phyloP scores from a whole-genome alignment of 1,139 yeast genomes.

The Suhomyces chickasaworum region DNA sequence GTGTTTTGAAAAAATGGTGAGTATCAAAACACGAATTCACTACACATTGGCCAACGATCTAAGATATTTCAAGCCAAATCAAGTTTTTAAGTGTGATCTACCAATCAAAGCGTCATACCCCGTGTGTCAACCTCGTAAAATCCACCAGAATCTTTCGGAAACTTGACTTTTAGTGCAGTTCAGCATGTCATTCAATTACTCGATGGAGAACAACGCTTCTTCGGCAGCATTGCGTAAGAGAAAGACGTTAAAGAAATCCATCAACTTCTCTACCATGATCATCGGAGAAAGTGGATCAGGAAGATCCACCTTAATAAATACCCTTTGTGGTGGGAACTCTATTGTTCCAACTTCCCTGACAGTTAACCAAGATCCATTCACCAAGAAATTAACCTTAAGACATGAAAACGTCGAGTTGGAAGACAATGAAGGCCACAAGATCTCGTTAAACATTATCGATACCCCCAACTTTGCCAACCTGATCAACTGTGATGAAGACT shows the following conservation, averaged over 20 bases:
- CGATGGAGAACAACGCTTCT: slow-evolving; percentile 21
- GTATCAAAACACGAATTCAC: slow-evolving; percentile 12
- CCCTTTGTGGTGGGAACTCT: slow-evolving; percentile 78
- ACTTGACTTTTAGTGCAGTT: background rate
- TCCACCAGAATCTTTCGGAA: background rate
- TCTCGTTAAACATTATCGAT: slow-evolving; percentile 49
- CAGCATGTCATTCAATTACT: slow-evolving; percentile 19
- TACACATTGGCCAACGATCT: slow-evolving; percentile 2
- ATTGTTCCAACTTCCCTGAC: slow-evolving; percentile 38
- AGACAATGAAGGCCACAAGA: slow-evolving; percentile 54
- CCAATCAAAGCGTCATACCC: background rate
- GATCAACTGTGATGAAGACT: slow-evolving; percentile 48
- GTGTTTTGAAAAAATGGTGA: slow-evolving; percentile 14
- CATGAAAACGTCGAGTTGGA: slow-evolving; percentile 54
- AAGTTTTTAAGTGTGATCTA: background rate
- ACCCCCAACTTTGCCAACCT: slow-evolving; percentile 84
- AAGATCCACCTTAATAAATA: slow-evolving; percentile 61
- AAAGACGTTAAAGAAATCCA: slow-evolving; percentile 57
- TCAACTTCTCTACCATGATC: slow-evolving; percentile 57
- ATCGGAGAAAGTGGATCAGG: slow-evolving; percentile 66
- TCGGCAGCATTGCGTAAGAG: slow-evolving; percentile 51
- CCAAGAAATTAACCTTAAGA: slow-evolving; percentile 45
- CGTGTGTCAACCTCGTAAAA: background rate
- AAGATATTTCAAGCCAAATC: background rate
- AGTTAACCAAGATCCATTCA: slow-evolving; percentile 44